These are phyloP conservation scores for Sanghuangporus baumii DNA, from an alignment of 1,284 basidiomycete species.

Conservation along the genomic window DNA sequence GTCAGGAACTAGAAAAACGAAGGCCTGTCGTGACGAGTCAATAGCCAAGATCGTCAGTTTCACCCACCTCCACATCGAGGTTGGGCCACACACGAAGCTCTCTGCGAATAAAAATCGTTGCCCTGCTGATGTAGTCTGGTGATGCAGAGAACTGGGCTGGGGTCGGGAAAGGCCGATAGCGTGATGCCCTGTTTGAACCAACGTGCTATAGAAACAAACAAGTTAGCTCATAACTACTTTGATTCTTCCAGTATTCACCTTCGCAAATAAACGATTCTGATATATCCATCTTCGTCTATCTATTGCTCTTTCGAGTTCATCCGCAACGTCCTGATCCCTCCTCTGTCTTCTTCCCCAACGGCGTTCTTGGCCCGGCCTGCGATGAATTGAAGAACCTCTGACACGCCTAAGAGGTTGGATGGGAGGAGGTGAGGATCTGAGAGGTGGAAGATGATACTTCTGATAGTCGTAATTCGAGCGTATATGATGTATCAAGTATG, in stretches of 20 bases:
- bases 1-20: conserved; percentile 28
- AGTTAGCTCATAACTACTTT: conserved; percentile 4
- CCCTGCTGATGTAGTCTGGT: conserved; percentile 63
- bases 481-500: conserved; percentile 77
- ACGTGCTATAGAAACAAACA: conserved; percentile 56
- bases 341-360: conserved; percentile 45
- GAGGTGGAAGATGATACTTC: conserved; percentile 72
- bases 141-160: conserved; percentile 75
- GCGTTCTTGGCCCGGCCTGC: conserved; percentile 37
- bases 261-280: conserved; percentile 69
- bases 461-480: conserved; percentile 73
- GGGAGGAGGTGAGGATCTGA: conserved; percentile 46
- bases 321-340: conserved; percentile 43
- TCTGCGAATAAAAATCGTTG: conserved; percentile 74
- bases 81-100: conserved; percentile 81
- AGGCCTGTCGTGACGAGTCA: not conserved
- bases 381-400: conserved; percentile 25
- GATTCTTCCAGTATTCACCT: conserved; percentile 43
- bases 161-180: conserved; percentile 76
- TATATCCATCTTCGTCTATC: conserved; percentile 62
- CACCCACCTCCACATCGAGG: conserved; percentile 73
- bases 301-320: conserved; percentile 61
- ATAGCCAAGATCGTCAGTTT: not conserved
- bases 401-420: conserved; percentile 28
- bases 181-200: conserved; percentile 76